Evolutionary conservation across 2,329 filamentous ascomycete species (phyloP), one percentile per base, ranked within the genome.

Genomic region (Clarireedia monteithiana): DNA sequence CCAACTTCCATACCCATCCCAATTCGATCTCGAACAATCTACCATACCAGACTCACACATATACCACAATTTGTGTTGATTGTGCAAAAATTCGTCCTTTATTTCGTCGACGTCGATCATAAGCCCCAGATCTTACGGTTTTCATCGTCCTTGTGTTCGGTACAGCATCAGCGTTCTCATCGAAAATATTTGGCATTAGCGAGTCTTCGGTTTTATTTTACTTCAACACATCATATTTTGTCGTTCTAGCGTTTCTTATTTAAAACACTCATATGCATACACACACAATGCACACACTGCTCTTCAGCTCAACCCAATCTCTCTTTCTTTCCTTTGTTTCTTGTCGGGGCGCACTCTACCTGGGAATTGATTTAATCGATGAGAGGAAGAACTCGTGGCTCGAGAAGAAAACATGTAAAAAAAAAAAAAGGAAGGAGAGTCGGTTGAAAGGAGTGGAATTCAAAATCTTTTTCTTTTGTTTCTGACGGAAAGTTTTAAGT

Each of bases 41-140:
- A 56, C n/a, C 53, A 51, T 23, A 26, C 20, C 14, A 47, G 5
- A 56, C 17, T 42, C 17, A 57, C 50, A 39, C 42, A 47, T 56
- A 49, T 56, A 56, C 36, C 34, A 52, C 54, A 56, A 56, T 56
- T 56, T 56, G 54, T 56, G 53, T 56, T 50, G 54, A 53, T 53
- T 55, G 54, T 44, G 49, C 54, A 39, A 47, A 53, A 20, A 6
- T 38, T 36, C 17, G 12, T 53, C 49, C 44, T 38, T 42, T 27
- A 48, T 39, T 44, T 48, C 54, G 48, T 53, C 30, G 26, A 45
- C 48, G 36, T 48, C 49, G 48, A 48, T 53, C 40, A 45, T 15
- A 45, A 50, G 47, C 23, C 47, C 12, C 34, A 20, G 17, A 40
- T 40, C 36, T 20, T 34, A 7, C 24, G 36, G 17, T 36, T n/a